Conservation (phyloP, 108 stramenopile species). For the Aurantiochytrium sp. region DNA sequence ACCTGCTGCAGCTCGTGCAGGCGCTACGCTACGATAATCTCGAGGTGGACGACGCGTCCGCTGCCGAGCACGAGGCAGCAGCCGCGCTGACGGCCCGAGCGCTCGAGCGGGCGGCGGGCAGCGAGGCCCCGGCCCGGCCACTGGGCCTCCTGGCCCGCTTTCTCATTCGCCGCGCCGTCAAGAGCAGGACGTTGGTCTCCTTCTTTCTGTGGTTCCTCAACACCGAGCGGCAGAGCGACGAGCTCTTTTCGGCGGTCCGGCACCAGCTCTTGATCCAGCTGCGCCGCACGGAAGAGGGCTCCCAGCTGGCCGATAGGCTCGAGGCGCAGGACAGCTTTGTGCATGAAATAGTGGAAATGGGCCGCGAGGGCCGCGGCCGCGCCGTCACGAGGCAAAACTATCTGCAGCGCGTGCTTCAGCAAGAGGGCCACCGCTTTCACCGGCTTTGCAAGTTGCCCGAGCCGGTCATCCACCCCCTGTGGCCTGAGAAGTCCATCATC, state of each 20-base stretch:
- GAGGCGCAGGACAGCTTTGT: neutral
- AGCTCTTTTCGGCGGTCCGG: slow-evolving; percentile 73
- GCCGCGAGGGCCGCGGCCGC: neutral
- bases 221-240: slow-evolving; percentile 78
- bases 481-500: neutral
- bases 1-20: slow-evolving; percentile 94
- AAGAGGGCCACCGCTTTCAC: slow-evolving; percentile 38
- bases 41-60: slow-evolving; percentile 35
- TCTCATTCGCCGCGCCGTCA: slow-evolving; percentile 81
- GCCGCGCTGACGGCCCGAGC: neutral
- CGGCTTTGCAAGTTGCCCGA: neutral
- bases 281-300: slow-evolving; percentile 36
- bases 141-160: slow-evolving; percentile 65
- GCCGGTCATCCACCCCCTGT: neutral
- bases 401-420: slow-evolving; percentile 30
- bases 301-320: slow-evolving; percentile 16
- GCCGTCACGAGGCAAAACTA: neutral
- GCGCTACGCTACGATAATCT: slow-evolving; percentile 87
- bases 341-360: slow-evolving; percentile 18
- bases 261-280: slow-evolving; percentile 61
- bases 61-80: neutral
- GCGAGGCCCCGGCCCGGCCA: neutral
- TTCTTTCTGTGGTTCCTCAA: slow-evolving; percentile 90
- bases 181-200: slow-evolving; percentile 78
- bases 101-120: too few relatives aligned